These are phyloP conservation scores for Cucurbitaria berberidis DNA, from an alignment of 2,329 filamentous ascomycete species.

Conservation along the genomic window DNA sequence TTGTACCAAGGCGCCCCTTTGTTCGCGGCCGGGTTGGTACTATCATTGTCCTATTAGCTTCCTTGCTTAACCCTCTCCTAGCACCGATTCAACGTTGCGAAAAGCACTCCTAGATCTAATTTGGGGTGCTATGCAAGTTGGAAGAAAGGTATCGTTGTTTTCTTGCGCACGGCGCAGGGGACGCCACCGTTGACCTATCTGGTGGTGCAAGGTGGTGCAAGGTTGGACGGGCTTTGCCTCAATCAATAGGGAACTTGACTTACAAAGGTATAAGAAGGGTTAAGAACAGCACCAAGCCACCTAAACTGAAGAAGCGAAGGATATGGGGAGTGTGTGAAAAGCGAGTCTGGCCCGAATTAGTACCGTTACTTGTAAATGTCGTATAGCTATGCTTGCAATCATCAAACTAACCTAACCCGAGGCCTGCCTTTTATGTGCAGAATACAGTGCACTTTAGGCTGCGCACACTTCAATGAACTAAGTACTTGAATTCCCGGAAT, in stretches of 20 bases:
- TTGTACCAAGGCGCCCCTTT: slow-evolving; percentile 26
- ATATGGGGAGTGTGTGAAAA: background rate
- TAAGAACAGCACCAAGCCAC: slow-evolving; percentile 1
- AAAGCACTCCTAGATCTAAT: no score
- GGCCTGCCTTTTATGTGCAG: background rate
- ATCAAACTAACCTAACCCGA: background rate
- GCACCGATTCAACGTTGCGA: no score
- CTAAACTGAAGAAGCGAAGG: background rate
- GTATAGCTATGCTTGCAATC: background rate
- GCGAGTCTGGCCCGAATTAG: slow-evolving; percentile 1
- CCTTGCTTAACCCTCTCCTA: background rate
- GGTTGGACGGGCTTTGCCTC: background rate
- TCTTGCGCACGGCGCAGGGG: background rate
- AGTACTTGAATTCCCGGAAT: background rate
- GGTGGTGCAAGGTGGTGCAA: background rate
- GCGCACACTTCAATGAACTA: background rate
- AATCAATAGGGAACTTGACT: background rate
- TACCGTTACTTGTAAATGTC: background rate
- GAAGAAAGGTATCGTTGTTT: background rate
- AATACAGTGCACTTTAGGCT: background rate
- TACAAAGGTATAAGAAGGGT: background rate
- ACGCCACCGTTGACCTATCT: background rate
- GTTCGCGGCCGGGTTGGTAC: slow-evolving; percentile 28
- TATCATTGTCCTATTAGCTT: slow-evolving; percentile 41
- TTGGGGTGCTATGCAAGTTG: background rate